These are phyloP conservation scores for Macrolepiota fuliginosa DNA, from an alignment of 768 basidiomycete genomes.

Conservation along the genomic window DNA sequence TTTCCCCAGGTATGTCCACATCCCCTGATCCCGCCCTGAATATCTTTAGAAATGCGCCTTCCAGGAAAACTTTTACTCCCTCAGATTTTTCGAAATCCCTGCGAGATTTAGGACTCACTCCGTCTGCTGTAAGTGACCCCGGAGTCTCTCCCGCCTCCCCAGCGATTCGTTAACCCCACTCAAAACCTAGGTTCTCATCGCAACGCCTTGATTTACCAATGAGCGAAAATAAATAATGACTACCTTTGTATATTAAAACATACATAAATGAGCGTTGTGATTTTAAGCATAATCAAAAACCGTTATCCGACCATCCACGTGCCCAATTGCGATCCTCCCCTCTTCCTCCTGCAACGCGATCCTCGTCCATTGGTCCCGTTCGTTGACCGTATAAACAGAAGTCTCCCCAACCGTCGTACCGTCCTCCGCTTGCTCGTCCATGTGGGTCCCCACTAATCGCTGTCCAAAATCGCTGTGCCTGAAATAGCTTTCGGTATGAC, in stretches of 20 bases:
- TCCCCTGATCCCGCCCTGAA: not conserved
- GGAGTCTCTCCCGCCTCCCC: not conserved
- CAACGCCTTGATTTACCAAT: slow-evolving; percentile 29
- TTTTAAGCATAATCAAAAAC: slow-evolving; percentile 47
- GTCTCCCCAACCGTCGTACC: slow-evolving; percentile 5
- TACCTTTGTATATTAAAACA: slow-evolving; percentile 14
- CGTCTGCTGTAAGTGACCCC: slow-evolving; percentile 69
- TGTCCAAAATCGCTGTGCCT: slow-evolving; percentile 50
- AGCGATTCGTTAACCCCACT: slow-evolving; percentile 2
- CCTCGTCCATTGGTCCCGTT: slow-evolving; percentile 48
- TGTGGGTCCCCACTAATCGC: slow-evolving; percentile 47
- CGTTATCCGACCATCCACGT: slow-evolving; percentile 44
- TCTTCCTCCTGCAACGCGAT: slow-evolving; percentile 47
- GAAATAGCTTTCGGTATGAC: slow-evolving; percentile 51
- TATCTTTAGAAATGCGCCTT: not conserved
- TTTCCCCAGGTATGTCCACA: slow-evolving; percentile 71
- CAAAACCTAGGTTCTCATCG: slow-evolving; percentile 51
- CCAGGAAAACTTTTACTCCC: slow-evolving; percentile 73
- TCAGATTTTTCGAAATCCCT: slow-evolving; percentile 79
- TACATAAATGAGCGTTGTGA: not conserved
- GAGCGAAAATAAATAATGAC: not conserved
- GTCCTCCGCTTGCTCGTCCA: slow-evolving; percentile 15
- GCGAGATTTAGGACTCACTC: slow-evolving; percentile 83
- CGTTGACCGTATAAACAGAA: slow-evolving; percentile 29
- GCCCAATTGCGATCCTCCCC: slow-evolving; percentile 43